Percentiles rank a stretch among this genome's conserved stretches.
phyloP scores from a whole-genome alignment of 1,139 yeast species.

The Debaryomyces fabryi region DNA sequence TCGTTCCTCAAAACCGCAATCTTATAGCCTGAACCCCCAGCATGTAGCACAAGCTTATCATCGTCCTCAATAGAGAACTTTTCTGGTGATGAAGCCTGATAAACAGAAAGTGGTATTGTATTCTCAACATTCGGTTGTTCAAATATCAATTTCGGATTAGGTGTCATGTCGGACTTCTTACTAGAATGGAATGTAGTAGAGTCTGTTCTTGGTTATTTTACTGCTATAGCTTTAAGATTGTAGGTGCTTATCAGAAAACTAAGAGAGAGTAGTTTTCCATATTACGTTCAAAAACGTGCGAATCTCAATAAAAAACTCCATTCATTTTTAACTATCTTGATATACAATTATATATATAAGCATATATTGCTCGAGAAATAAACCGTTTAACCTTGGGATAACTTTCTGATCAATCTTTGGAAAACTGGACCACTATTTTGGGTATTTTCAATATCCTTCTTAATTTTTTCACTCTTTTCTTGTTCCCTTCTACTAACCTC shows the following conservation, averaged over 20 bases:
- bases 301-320: background rate
- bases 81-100: conserved; percentile 46
- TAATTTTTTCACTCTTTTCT: conserved; percentile 43
- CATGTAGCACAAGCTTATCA: conserved; percentile 46
- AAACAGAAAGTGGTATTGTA: conserved; percentile 37
- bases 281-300: conserved; percentile 5
- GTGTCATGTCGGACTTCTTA: conserved; percentile 15
- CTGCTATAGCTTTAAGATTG: background rate
- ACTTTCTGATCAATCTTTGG: conserved; percentile 44
- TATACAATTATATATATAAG: conserved; percentile 1
- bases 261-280: background rate
- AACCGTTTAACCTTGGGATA: conserved; percentile 29
- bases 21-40: conserved; percentile 34
- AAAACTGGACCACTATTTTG: conserved; percentile 40
- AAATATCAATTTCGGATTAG: conserved; percentile 23
- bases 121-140: conserved; percentile 48
- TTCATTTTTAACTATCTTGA: background rate
- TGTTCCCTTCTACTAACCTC: conserved; percentile 53
- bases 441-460: conserved; percentile 48
- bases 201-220: background rate
- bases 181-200: background rate
- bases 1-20: conserved; percentile 20
- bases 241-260: background rate
- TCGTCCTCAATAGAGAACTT: conserved; percentile 40
- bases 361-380: background rate